Base-by-base conservation (phyloP, 495 filamentous ascomycete species). In the Pyrenula massariospora region DNA sequence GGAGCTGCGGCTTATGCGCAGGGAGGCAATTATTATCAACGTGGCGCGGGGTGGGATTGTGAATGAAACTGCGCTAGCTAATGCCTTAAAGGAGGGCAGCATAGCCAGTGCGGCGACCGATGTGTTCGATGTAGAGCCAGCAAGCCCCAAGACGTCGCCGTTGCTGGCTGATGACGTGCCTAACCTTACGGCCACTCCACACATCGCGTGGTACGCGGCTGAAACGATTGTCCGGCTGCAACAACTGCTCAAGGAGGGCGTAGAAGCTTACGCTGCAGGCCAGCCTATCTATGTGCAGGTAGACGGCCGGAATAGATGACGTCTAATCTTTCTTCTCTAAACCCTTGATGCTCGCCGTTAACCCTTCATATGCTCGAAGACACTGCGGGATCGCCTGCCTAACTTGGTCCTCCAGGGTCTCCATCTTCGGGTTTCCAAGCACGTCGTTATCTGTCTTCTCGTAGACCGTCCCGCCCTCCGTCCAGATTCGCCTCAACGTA, bases 391-490 rank as follows among this genome's bases (percentile, higher is more conserved):
- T 61, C 2, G 65, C 68, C 24, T 67, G 67, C 59, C 59, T 63
- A 3, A 82, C 73, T 2, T 63, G 75, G 12, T 70, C 70, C 54
- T 71, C 69, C 61, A 88, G 62, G 0, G 71, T 70, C 50, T 79
- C 73, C 55, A 77, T 67, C 10, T 75, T 68, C 20, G 70, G 72
- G 1, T 68, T 67, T 25, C 66, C 70, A 56, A 89, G 72, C 22
- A 74, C 54, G 10, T 70, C 76, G 62, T 89, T 88, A 60, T 86
- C 85, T 20, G 82, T 76, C 68, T 81, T 73, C 10, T 75, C 75
- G 65, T 89, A 88, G 55, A 88, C 62, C 1, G 86, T 88, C 1
- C 85, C 81, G 0, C 86, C 86, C 62, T 86, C 80, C 0, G 79
- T 77, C 85, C 85, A 88, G 50, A 88, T 88, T 22, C 85, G 72